Percentiles rank a stretch among this genome's conserved stretches.
These are phyloP conservation scores for Yarrowia sp. DNA, from an alignment of 805 yeast genomes.

Conservation along the genomic window DNA sequence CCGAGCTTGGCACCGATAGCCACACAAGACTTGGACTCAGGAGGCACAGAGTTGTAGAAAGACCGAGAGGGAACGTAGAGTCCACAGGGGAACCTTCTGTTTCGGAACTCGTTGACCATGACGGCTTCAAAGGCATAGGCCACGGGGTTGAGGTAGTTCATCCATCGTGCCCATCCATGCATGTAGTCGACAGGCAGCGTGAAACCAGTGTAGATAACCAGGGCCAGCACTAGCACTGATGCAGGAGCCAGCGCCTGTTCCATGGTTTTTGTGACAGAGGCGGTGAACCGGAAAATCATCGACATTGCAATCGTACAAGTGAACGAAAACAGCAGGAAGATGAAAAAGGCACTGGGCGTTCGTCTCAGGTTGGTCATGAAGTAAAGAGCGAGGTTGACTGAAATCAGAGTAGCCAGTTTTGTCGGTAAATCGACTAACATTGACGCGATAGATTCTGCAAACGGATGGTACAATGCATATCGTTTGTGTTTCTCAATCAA, in stretches of 20 bases:
- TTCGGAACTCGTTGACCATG: conserved; percentile 57
- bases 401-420: conserved; percentile 54
- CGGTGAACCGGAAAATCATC: conserved; percentile 57
- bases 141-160: conserved; percentile 56
- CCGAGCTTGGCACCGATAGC: conserved; percentile 67
- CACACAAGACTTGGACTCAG: conserved; percentile 58
- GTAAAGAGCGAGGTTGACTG: conserved; percentile 59
- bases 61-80: conserved; percentile 57
- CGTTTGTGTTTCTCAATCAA: conserved; percentile 66
- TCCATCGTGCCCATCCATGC: conserved; percentile 62
- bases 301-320: conserved; percentile 61
- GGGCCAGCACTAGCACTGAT: conserved; percentile 52
- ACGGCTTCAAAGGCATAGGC: conserved; percentile 57
- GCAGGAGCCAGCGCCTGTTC: conserved; percentile 58
- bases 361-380: conserved; percentile 63
- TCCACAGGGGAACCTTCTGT: conserved; percentile 50
- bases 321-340: conserved; percentile 55
- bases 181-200: conserved; percentile 55
- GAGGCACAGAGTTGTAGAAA: conserved; percentile 48
- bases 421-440: conserved; percentile 65
- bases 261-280: conserved; percentile 51
- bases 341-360: conserved; percentile 62
- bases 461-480: conserved; percentile 65
- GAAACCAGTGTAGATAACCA: conserved; percentile 57
- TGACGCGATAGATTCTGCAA: conserved; percentile 70